phyloP scores from a whole-genome alignment of 1,284 basidiomycete species.

The Schizopora paradoxa region DNA sequence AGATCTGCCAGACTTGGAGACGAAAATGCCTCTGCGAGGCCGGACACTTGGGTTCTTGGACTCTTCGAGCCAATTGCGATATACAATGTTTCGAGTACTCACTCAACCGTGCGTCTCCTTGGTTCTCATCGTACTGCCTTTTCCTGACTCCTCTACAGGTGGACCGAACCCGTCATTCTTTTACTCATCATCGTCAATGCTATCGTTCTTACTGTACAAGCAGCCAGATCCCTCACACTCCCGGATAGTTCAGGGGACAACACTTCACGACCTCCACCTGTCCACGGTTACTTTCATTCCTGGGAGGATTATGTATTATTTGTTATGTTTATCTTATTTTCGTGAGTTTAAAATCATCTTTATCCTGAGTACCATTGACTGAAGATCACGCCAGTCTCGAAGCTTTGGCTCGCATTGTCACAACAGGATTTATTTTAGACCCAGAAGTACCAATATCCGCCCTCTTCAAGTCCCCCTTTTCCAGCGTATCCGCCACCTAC shows the following conservation, averaged over 20 bases:
- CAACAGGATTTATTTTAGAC: slow-evolving; percentile 88
- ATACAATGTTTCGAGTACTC: slow-evolving; percentile 61
- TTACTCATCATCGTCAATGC: slow-evolving; percentile 83
- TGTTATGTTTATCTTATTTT: slow-evolving; percentile 80
- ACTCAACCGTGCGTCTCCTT: slow-evolving; percentile 51
- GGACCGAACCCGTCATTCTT: slow-evolving; percentile 85
- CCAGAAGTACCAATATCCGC: slow-evolving; percentile 65
- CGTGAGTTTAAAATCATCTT: slow-evolving; percentile 46
- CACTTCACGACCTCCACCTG: slow-evolving; percentile 39
- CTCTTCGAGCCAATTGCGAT: slow-evolving; percentile 58
- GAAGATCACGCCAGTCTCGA: slow-evolving; percentile 55
- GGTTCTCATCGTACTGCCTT: slow-evolving; percentile 21
- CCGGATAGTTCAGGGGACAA: slow-evolving; percentile 30
- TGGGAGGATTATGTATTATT: slow-evolving; percentile 91
- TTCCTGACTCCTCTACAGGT: slow-evolving; percentile 52
- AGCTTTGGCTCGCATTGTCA: slow-evolving; percentile 83
- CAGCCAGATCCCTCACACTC: slow-evolving; percentile 50
- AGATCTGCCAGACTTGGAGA: slow-evolving; percentile 41
- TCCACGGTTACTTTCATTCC: slow-evolving; percentile 72
- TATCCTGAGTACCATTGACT: slow-evolving; percentile 10
- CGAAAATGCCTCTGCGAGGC: slow-evolving; percentile 61
- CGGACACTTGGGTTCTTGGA: slow-evolving; percentile 77
- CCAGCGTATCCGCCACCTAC: slow-evolving; percentile 27
- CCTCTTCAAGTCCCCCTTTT: slow-evolving; percentile 45
- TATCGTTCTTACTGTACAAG: slow-evolving; percentile 79